A percentile compares a stretch with the other conserved stretches of the same genome.
These are phyloP conservation scores for Paraconiothyrium brasiliense DNA, from an alignment of 2,329 filamentous ascomycete genomes.

Conservation along the genomic window DNA sequence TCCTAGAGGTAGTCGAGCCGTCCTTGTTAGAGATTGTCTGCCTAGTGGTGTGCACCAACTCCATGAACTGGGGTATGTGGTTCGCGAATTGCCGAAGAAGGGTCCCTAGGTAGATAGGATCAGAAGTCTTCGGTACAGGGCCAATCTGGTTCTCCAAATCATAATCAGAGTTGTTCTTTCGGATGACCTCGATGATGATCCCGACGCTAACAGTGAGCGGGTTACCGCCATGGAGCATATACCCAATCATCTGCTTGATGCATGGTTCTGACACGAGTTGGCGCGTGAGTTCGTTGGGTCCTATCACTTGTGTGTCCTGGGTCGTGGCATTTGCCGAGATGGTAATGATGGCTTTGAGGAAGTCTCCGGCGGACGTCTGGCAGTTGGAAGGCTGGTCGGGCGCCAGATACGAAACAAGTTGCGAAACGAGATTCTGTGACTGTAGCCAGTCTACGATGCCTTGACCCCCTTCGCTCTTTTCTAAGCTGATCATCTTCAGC, in stretches of 20 bases:
- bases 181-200: slow-evolving; percentile 97
- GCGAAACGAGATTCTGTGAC: slow-evolving; percentile 85
- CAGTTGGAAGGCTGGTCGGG: slow-evolving; percentile 87
- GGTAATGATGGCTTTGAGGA: slow-evolving; percentile 98
- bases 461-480: slow-evolving; percentile 88
- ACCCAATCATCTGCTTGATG: slow-evolving; percentile 82
- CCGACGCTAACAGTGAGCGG: slow-evolving; percentile 95
- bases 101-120: slow-evolving; percentile 95
- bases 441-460: slow-evolving; percentile 98
- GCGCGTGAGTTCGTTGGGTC: slow-evolving; percentile 93
- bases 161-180: slow-evolving; percentile 99
- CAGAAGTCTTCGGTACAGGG: slow-evolving; percentile 81
- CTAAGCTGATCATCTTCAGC: slow-evolving; percentile 94
- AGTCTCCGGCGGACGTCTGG: slow-evolving; percentile 96
- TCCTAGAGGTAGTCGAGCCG: slow-evolving; percentile 69
- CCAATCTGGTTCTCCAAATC: slow-evolving; percentile 90
- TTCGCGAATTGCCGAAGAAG: slow-evolving; percentile 88
- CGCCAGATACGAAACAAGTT: slow-evolving; percentile 84
- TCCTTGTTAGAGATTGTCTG: slow-evolving; percentile 66
- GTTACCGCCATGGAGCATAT: slow-evolving; percentile 94
- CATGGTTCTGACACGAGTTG: slow-evolving; percentile 90
- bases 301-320: slow-evolving; percentile 98
- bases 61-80: slow-evolving; percentile 94
- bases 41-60: slow-evolving; percentile 79
- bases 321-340: slow-evolving; percentile 98